Base-by-base conservation (phyloP, 108 stramenopile species). In the Nitzschia sp. region DNA sequence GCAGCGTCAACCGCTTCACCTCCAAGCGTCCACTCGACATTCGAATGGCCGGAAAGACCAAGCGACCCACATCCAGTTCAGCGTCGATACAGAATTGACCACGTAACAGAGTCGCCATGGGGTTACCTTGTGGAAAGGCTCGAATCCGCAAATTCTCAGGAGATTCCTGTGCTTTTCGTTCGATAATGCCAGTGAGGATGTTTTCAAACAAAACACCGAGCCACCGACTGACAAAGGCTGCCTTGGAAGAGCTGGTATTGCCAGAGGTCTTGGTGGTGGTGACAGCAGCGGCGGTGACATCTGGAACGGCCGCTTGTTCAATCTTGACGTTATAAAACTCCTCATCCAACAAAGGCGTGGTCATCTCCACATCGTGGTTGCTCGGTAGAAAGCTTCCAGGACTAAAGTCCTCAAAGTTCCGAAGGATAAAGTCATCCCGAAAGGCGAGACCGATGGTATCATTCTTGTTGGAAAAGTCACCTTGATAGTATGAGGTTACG, bases 21-120 rank as follows among this genome's bases (percentile, higher is more conserved):
- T 69, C 34, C 18, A 82, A 42, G 2, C 64, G 38, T 9, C 77
- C 69, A 3, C 65, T 48, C 2, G 77, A 67, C 18, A 78, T 28
- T 46, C 63, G 74, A 46, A 82, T 64, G 23, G 36, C 26, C 21
- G 36, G 60, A 71, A 82, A 82, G 29, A 65, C 65, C 1, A 82
- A 30, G 34, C 72, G 68, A 17, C 68, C 59, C 28, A 60, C 21
- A 1, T 61, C 59, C 18, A 59, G 55, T 38, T 66, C 45, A 9
- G 36, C 25, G 9, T 42, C 49, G 28, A 26, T 24, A 27, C 34
- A 25, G 27, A 30, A 66, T 53, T 49, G 59, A 19, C 64, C 61
- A 18, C 48, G 15, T 19, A 80, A 26, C 34, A 55, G 46, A 11
- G 46, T 3, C 11, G 23, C 13, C n/a, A 72, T 51, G 47, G 29